Evolutionary conservation across 2,329 filamentous ascomycete species (phyloP), one percentile per base, ranked within the genome.

Genomic region (Calonectria multiphialidica): DNA sequence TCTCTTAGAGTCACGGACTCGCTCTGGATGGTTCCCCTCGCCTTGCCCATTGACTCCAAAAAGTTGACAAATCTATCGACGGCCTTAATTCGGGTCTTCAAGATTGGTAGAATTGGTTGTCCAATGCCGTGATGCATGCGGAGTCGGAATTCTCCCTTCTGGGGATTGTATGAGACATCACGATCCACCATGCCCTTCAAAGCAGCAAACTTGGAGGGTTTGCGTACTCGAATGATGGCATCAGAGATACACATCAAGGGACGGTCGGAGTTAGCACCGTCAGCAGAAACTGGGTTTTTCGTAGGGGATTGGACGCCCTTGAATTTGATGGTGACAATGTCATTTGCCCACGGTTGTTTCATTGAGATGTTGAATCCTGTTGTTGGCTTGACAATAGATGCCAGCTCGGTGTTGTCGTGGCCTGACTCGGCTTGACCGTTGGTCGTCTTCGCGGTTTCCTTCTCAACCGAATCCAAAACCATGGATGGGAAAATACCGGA

Each of bases 51-150:
- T 1, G 92, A 91, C 53, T 91, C 89, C 30, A 95, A 86, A 78
- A 94, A 94, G 50, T 89, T 89, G 45, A 95, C 91, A 33, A 97
- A 87, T 23, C 93, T 90, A 78, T 94, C 91, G 70, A 97, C 90
- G 15, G 91, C 90, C 75, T 90, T 88, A 55, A 95, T 85, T 33
- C 92, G 88, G 63, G 88, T 85, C 73, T 87, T 85, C 23, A 95
- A 86, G n/a, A 87, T 84, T 5, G 88, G 86, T 5, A 95, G 82
- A 16, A 93, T 87, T 1, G 91, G 86, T 53, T 86, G 84, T 23
- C 92, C 92, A 55, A 93, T 88, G 2, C 86, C 84, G 0, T 90
- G 88, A 12, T 88, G 87, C 44, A 95, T 84, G 9, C 88, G 86
- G 66, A 95, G 85, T 18, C 88, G 88, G 80, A 95, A 93, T 68